These are phyloP conservation scores for Populus hybrid DNA, from an alignment of 441 rosid species.

Conservation along the genomic window DNA sequence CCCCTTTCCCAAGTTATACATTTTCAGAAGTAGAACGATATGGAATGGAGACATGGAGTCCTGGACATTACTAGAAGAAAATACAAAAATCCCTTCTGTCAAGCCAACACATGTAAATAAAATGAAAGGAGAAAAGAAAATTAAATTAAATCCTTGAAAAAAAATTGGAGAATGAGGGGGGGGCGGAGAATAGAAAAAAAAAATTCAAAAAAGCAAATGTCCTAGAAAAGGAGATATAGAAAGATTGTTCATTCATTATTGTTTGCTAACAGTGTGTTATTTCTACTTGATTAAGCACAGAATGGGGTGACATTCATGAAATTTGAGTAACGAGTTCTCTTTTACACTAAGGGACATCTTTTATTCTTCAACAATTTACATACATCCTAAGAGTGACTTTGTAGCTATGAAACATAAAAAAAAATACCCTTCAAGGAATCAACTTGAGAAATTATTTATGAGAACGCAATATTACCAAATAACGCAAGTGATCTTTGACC, in stretches of 20 bases:
- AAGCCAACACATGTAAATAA: not conserved
- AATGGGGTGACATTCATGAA: too few species aligned
- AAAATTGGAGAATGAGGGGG: too few species aligned
- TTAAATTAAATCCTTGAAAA: not conserved
- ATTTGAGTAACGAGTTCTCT: too few species aligned
- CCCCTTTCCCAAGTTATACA: not conserved
- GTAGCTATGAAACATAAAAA: slow-evolving; percentile 2
- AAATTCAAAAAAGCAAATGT: too few species aligned
- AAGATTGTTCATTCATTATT: too few species aligned
- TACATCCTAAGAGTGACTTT: slow-evolving; percentile 2
- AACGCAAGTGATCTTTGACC: slow-evolving; percentile 93
- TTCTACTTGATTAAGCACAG: too few species aligned
- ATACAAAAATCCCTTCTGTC: not conserved
- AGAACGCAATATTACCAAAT: slow-evolving; percentile 51
- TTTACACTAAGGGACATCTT: not conserved
- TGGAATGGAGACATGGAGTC: not conserved
- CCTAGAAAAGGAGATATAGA: too few species aligned
- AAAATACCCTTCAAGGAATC: not conserved
- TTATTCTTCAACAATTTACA: not conserved
- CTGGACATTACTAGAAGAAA: not conserved
- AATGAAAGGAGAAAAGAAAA: not conserved
- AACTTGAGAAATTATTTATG: not conserved
- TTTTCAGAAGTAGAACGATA: not conserved
- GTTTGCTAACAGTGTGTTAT: too few species aligned
- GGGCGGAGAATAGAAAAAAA: too few species aligned